phyloP scores from a whole-genome alignment of 331 rosid genomes.

The Quercus lobata region DNA sequence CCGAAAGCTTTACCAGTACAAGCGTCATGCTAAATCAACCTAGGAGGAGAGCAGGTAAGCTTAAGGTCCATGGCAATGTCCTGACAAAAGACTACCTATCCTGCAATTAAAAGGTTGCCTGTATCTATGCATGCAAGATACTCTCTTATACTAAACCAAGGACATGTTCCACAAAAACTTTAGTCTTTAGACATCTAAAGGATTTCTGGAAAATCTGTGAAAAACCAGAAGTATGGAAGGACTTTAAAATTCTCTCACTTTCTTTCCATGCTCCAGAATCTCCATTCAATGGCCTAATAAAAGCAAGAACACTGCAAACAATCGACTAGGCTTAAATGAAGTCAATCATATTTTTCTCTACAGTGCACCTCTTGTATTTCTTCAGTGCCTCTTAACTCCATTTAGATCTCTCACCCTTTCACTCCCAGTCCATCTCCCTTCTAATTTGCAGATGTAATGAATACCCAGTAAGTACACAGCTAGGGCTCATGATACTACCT shows the following conservation, averaged over 20 bases:
- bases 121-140: background rate
- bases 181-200: background rate
- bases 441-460: background rate
- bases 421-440: background rate
- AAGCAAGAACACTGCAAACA: background rate
- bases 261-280: background rate
- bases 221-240: background rate
- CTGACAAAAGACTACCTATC: background rate
- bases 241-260: background rate
- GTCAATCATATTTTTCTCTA: background rate
- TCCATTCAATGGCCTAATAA: background rate
- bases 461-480: background rate
- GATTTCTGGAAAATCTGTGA: background rate
- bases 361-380: background rate
- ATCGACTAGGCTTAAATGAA: background rate
- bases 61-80: background rate
- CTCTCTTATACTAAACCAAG: background rate
- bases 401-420: background rate
- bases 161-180: background rate
- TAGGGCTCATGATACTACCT: background rate
- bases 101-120: background rate
- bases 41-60: background rate
- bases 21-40: background rate
- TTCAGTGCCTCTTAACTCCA: background rate
- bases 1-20: background rate